Percentiles rank a stretch among this genome's conserved stretches.
Evolutionary conservation across 805 yeast species (phyloP).

Genomic region (Starmera quercuum): DNA sequence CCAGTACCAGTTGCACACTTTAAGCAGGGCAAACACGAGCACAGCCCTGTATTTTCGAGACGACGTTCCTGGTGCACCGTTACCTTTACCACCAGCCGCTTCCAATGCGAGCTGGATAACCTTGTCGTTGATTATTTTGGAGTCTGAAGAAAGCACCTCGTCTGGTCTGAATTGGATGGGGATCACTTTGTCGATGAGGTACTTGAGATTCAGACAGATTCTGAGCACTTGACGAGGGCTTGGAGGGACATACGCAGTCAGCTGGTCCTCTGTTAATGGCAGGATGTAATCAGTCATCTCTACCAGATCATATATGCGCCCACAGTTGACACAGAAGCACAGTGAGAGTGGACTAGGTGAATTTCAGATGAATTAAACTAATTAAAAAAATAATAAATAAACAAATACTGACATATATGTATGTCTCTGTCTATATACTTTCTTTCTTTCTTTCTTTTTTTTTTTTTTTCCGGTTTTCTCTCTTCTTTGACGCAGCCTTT

Average conservation of each 20-base stretch:
- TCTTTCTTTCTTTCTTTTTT: no score
- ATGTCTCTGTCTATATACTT: no score
- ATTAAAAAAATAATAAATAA: no score
- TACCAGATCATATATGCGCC: not conserved
- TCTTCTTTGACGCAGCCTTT: no score
- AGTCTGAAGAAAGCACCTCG: constrained; percentile 45
- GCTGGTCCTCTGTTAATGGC: constrained; percentile 15
- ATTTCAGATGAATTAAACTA: no score
- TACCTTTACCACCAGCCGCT: constrained; percentile 78
- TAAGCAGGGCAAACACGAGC: constrained; percentile 61
- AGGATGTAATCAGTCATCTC: constrained; percentile 1
- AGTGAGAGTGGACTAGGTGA: no score
- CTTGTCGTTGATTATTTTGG: constrained; percentile 49
- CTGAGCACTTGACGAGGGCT: constrained; percentile 61
- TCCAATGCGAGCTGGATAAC: constrained; percentile 54
- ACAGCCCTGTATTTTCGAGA: constrained; percentile 59
- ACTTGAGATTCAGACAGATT: constrained; percentile 66
- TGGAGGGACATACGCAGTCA: constrained; percentile 28
- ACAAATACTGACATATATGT: no score
- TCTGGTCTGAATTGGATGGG: constrained; percentile 53
- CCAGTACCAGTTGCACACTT: constrained; percentile 75
- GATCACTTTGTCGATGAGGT: constrained; percentile 61
- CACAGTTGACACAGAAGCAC: no score
- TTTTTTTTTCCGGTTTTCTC: no score
- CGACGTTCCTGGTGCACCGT: constrained; percentile 45